phyloP scores from a whole-genome alignment of 495 filamentous ascomycete species.

The Lasiosphaeriaceae sp. region DNA sequence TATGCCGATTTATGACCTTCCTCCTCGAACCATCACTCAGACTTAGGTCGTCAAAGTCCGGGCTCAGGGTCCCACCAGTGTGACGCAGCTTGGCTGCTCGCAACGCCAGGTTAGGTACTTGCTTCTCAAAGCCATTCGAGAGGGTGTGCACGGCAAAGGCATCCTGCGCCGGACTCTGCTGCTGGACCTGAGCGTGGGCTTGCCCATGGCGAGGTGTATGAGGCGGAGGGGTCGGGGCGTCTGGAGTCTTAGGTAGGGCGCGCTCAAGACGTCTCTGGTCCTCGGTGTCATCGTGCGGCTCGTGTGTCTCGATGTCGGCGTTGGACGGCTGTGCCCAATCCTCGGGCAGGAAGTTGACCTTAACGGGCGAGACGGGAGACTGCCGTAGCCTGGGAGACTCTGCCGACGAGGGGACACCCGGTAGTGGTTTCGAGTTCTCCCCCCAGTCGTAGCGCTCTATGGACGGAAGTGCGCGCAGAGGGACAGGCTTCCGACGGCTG shows the following conservation, averaged over 20 bases:
- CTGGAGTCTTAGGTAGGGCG: slow-evolving; percentile 32
- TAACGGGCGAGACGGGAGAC: slow-evolving; percentile 38
- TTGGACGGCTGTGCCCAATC: slow-evolving; percentile 41
- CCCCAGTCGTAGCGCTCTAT: slow-evolving; percentile 33
- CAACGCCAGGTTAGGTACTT: slow-evolving; percentile 9
- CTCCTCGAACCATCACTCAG: slow-evolving; percentile 26
- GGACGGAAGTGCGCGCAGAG: slow-evolving; percentile 28
- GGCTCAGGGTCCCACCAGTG: slow-evolving; percentile 11
- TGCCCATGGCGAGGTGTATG: slow-evolving; percentile 31
- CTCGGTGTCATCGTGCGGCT: slow-evolving; percentile 5
- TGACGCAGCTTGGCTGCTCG: slow-evolving; percentile 8
- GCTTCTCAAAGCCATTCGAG: slow-evolving; percentile 8
- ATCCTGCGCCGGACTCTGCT: slow-evolving; percentile 5
- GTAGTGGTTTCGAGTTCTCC: slow-evolving; percentile 30
- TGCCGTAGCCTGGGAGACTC: slow-evolving; percentile 36
- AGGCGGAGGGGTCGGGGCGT: slow-evolving; percentile 34
- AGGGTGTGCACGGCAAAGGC: slow-evolving; percentile 1
- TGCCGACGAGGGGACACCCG: slow-evolving; percentile 18
- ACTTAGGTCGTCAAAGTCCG: slow-evolving; percentile 32
- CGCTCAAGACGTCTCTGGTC: slow-evolving; percentile 19
- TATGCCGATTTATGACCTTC: slow-evolving; percentile 39
- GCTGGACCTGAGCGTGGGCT: not conserved
- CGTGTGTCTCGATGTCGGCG: slow-evolving; percentile 36
- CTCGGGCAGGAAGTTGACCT: slow-evolving; percentile 39
- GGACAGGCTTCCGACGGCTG: slow-evolving; percentile 39